Evolutionary conservation across 176 grass and related monocot genomes (phyloP).

Genomic region (Eleusine coracana): DNA sequence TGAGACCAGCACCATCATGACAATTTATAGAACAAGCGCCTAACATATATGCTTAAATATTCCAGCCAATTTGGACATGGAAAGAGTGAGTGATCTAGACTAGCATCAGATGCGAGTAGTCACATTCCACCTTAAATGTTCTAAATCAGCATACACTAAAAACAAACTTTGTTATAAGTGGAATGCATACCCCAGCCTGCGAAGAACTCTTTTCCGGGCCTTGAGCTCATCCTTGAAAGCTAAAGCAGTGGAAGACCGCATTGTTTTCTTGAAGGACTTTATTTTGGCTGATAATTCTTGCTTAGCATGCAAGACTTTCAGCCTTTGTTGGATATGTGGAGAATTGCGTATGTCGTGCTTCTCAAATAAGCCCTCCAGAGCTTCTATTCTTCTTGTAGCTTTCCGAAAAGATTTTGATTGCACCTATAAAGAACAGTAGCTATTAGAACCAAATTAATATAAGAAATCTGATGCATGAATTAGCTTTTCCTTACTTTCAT

Average conservation of each 20-base stretch:
- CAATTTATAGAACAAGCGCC: background rate
- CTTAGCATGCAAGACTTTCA: constrained; percentile 92
- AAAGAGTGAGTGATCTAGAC: background rate
- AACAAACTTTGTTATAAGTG: background rate
- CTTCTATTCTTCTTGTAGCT: constrained; percentile 83
- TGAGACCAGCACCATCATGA: background rate
- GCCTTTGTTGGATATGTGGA: constrained; percentile 74
- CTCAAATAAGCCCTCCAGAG: constrained; percentile 86
- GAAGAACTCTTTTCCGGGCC: constrained; percentile 83
- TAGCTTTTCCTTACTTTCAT: constrained; percentile 76
- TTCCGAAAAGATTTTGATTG: constrained; percentile 83
- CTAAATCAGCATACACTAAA: background rate
- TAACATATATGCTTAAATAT: background rate
- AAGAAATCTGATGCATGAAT: background rate
- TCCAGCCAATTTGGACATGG: background rate
- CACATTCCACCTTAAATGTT: constrained; percentile 5
- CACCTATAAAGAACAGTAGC: constrained; percentile 45
- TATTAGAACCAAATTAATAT: constrained; percentile 24
- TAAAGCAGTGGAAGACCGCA: constrained; percentile 73
- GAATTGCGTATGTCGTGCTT: constrained; percentile 75
- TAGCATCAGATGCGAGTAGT: background rate
- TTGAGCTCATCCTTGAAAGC: constrained; percentile 98
- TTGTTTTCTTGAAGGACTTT: constrained; percentile 85
- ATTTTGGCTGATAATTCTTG: constrained; percentile 80
- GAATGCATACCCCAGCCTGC: constrained; percentile 69